phyloP scores from a whole-genome alignment of 2,329 filamentous ascomycete genomes.

The Cadophora sp. region DNA sequence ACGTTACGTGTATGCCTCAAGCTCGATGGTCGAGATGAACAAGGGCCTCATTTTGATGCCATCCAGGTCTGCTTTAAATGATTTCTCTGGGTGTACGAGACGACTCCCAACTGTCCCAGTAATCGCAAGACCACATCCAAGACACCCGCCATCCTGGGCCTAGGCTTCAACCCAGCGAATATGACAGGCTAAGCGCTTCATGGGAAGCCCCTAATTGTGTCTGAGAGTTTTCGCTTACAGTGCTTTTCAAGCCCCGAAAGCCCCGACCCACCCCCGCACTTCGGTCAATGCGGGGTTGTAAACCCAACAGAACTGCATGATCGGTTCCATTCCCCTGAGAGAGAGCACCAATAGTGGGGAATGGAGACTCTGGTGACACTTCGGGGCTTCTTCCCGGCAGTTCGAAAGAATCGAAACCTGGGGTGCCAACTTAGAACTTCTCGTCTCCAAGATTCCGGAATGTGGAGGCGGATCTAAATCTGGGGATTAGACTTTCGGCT shows the following conservation, averaged over 20 bases:
- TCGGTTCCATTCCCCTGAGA: no score
- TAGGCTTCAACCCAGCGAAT: background rate
- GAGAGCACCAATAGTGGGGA: background rate
- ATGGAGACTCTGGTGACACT: no score
- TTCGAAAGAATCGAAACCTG: background rate
- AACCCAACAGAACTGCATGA: no score
- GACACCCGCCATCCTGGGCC: background rate
- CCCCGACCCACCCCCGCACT: background rate
- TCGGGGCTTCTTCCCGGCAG: no score
- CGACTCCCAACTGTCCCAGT: background rate
- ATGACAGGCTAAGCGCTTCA: background rate
- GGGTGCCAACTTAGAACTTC: background rate
- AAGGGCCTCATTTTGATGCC: background rate
- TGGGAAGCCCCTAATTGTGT: no score
- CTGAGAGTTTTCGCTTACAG: background rate
- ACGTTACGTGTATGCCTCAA: background rate
- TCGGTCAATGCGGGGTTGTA: background rate
- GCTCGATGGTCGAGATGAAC: constrained; percentile 2
- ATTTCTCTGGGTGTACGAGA: background rate
- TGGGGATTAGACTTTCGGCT: background rate
- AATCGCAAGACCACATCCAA: background rate
- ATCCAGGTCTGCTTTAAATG: constrained; percentile 3
- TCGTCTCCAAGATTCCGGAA: background rate
- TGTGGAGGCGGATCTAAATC: background rate
- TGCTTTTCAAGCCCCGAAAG: background rate